Base-by-base conservation (phyloP, 108 stramenopile genomes). In the Cyclotella kingstonii region DNA sequence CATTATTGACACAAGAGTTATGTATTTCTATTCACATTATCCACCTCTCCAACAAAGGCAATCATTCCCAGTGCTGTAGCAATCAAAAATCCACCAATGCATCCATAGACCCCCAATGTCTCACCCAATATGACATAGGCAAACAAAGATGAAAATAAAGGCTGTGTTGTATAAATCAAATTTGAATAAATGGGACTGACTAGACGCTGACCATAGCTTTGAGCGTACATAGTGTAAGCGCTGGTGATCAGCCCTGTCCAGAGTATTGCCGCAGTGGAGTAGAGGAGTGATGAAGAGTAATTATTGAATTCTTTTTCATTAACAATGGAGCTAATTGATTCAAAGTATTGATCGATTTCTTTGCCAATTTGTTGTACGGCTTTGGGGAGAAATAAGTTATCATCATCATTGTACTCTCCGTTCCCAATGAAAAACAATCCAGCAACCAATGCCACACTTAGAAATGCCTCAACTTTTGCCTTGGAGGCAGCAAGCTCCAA, bases 161-260 rank as follows among this genome's bases (percentile, higher is more conserved):
- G 89, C 57, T 94, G 93, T 19, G 85, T 77, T 12, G 93, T 85
- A 54, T 94, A 91, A 29, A 94, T 86, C 27, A 93, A 64, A 63
- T 89, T 93, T 0, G 90, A 88, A 51, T 85, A 73, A n/a, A 82
- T 61, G 5, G 93, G 82, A 43, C 63, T 57, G 21, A 94, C 83
- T 10, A 76, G 60, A 1, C 81, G 43, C 68, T 94, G 93, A 7
- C 90, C 93, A 57, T 69, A 94, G 43, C 79, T 72, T 60, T 94
- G 93, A 18, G 93, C 93, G 48, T 81, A 87, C 29, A 94, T 94
- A 4, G 84, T 81, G 63, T 90, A 94, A 3, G 84, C 93, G 26
- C 83, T 83, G 0, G 90, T 91, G 1, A 91, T 73, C 61, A 61
- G 68, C 0, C 93, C 93, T 15, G 81, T 89, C 93, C 93, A 94